Base-by-base conservation (phyloP, 306 rosid species). In the Amphicarpaea edgeworthii region DNA sequence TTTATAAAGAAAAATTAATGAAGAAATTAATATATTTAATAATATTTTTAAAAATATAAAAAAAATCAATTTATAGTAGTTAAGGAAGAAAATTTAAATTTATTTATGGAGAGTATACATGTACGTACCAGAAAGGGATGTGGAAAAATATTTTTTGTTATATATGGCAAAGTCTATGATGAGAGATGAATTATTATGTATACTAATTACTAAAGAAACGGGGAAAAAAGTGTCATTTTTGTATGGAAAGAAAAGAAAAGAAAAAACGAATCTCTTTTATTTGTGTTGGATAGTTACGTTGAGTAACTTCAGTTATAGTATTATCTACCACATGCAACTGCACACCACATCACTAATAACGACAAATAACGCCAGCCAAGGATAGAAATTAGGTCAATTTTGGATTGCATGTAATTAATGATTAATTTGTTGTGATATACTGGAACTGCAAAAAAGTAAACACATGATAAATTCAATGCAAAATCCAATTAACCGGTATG, bases 301-400 rank as follows among this genome's bases (percentile, higher is more conserved):
- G 14, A 46, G 37, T 42, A 16, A 42, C 82, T 78, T 78, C 53
- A 5, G 57, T 58, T 42, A 12, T 17, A 15, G n/a, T n/a, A n/a
- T n/a, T 11, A 77, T 69, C n/a, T 49, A 58, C 41, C 42, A 58
- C 77, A 70, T 60, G 77, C 64, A 71, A 57, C 2, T 16, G 61
- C 42, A 53, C 65, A 61, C 53, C 54, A 32, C 65, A 61, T 63
- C 54, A 32, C 5, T 21, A 19, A 53, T 17, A 73, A 71, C 74
- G 78, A 72, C 68, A 19, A 72, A 63, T 3, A 17, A 63, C 8
- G 28, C 76, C 19, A 50, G 40, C 67, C 38, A 7, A 12, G 8
- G 4, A 60, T 45, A 30, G 61, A 68, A 58, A 32, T 30, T 49
- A 60, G 49, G 12, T 38, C 70, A 60, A 38, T 78, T 38, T 62